Percentiles rank a stretch among this genome's conserved stretches.
Conservation (phyloP, 139 green algal species). For the Gonium pectorale region DNA sequence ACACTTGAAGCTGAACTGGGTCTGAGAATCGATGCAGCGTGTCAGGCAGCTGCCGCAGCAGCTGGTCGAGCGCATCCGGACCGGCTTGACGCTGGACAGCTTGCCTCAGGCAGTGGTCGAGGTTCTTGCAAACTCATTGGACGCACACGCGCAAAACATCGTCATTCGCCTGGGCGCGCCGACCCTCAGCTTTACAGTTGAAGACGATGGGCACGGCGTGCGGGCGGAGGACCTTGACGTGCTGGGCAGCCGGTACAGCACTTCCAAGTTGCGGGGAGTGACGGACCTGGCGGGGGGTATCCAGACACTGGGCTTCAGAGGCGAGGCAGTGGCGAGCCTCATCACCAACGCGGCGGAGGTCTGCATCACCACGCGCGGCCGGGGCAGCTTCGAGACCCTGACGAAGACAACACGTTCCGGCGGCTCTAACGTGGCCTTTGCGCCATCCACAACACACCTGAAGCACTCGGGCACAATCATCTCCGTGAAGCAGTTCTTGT, state of each 20-base stretch:
- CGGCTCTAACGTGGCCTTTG: background rate
- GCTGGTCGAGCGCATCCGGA: slow-evolving; percentile 30
- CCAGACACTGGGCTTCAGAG: slow-evolving; percentile 65
- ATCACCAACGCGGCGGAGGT: slow-evolving; percentile 42
- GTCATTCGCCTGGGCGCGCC: slow-evolving; percentile 41
- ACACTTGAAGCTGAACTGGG: too few relatives aligned
- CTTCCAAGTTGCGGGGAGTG: slow-evolving; percentile 49
- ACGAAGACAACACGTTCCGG: background rate
- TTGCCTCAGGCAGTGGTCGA: slow-evolving; percentile 59
- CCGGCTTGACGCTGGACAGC: slow-evolving; percentile 11
- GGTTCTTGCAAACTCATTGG: slow-evolving; percentile 61
- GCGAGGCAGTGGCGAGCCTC: slow-evolving; percentile 65
- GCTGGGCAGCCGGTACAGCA: slow-evolving; percentile 41
- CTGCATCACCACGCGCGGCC: slow-evolving; percentile 51
- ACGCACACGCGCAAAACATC: slow-evolving; percentile 57
- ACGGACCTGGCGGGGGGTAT: slow-evolving; percentile 7
- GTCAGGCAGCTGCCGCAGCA: background rate
- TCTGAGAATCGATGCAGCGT: too few relatives aligned
- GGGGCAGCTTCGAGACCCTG: slow-evolving; percentile 71
- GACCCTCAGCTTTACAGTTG: slow-evolving; percentile 46
- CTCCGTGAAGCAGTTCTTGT: background rate
- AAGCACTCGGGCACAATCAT: slow-evolving; percentile 16
- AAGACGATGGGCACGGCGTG: slow-evolving; percentile 68
- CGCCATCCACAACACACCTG: background rate
- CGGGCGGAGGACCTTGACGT: slow-evolving; percentile 10